Conservation (phyloP, 2,329 filamentous ascomycete species). For the Cladobotryum protrusum region DNA sequence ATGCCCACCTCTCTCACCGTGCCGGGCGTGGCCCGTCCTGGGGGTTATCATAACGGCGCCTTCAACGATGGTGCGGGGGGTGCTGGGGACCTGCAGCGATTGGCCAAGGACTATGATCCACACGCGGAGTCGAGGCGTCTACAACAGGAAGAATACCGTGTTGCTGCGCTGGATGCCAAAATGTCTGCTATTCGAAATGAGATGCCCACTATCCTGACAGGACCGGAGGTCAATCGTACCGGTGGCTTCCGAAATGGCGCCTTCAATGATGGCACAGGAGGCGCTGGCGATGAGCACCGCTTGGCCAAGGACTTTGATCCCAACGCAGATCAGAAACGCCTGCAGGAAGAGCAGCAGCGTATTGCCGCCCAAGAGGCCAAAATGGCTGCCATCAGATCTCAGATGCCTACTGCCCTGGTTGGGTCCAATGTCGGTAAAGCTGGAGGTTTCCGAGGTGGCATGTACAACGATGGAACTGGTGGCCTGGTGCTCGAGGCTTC, state of each 20-base stretch:
- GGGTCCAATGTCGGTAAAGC: conserved; percentile 26
- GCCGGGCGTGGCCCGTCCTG: conserved; percentile 26
- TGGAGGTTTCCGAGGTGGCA: conserved; percentile 45
- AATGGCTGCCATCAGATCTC: conserved; percentile 41
- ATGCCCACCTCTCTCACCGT: conserved; percentile 39
- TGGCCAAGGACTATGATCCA: conserved; percentile 29
- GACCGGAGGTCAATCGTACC: conserved; percentile 24
- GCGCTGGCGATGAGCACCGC: conserved; percentile 15
- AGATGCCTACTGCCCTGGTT: conserved; percentile 41
- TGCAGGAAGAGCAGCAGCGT: conserved; percentile 35
- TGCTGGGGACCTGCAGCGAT: neutral
- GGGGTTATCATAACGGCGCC: conserved; percentile 44
- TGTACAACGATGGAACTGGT: conserved; percentile 48
- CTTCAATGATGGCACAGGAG: conserved; percentile 48
- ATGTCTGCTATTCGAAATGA: conserved; percentile 43
- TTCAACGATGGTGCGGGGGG: conserved; percentile 50
- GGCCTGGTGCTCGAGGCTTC: conserved; percentile 25
- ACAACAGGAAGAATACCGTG: conserved; percentile 36
- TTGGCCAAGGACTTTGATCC: conserved; percentile 30
- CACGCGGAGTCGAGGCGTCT: conserved; percentile 29
- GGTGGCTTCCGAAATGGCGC: conserved; percentile 45
- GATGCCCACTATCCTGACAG: conserved; percentile 38
- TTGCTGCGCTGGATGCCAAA: conserved; percentile 39
- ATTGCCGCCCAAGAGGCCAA: conserved; percentile 39
- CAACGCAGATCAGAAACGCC: conserved; percentile 32